These are phyloP conservation scores for Boletus vermiculosoides DNA, from an alignment of 768 basidiomycete species.

Conservation along the genomic window DNA sequence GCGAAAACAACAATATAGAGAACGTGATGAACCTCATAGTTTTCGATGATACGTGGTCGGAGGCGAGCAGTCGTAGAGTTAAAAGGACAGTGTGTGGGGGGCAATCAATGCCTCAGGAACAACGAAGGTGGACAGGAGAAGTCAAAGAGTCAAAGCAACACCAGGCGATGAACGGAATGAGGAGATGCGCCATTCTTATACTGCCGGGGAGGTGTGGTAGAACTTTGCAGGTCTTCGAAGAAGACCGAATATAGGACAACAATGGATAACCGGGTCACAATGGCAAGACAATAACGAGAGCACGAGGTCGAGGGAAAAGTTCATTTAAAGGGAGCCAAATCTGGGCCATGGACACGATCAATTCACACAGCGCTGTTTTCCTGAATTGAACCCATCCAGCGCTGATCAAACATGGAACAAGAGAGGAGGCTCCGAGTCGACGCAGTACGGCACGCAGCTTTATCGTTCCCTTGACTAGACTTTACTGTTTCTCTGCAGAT, in stretches of 20 bases:
- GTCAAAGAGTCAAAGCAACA: conserved; percentile 1
- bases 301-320: neutral
- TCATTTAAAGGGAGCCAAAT: neutral
- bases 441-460: conserved; percentile 42
- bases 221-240: too few relatives aligned
- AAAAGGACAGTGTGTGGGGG: conserved; percentile 3
- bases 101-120: conserved; percentile 27
- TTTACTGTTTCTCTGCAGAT: conserved; percentile 40
- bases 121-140: conserved; percentile 6
- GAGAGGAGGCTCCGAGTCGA: conserved; percentile 41
- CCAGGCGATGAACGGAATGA: neutral
- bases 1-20: conserved; percentile 29
- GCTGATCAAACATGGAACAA: conserved; percentile 11
- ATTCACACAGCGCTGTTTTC: neutral
- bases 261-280: conserved; percentile 8
- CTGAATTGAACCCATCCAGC: neutral
- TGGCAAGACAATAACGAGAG: conserved; percentile 18
- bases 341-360: conserved; percentile 5
- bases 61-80: neutral
- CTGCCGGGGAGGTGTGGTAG: too few relatives aligned
- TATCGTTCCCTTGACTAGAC: neutral
- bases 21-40: conserved; percentile 42
- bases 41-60: neutral
- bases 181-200: conserved; percentile 19
- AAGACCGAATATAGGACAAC: conserved; percentile 14